These are phyloP conservation scores for Aspergillus costaricaensis DNA, from an alignment of 2,329 filamentous ascomycete genomes.

Conservation along the genomic window DNA sequence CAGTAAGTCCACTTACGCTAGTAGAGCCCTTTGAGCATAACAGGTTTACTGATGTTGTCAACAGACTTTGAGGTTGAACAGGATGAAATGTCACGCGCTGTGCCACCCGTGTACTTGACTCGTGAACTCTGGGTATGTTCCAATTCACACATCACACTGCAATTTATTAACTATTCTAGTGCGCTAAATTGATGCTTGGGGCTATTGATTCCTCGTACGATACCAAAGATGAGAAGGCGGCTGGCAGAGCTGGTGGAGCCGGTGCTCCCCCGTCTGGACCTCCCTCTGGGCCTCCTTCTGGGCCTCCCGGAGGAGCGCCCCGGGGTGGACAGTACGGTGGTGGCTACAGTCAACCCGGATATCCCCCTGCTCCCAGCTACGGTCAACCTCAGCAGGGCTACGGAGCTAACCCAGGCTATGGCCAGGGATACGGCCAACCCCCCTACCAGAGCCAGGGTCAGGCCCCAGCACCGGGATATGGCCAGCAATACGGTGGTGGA, in stretches of 20 bases:
- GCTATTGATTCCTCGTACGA: conserved; percentile 68
- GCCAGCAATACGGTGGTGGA: conserved; percentile 25
- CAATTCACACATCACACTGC: not conserved
- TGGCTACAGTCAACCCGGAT: conserved; percentile 28
- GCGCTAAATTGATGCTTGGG: conserved; percentile 67
- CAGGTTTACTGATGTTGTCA: conserved; percentile 20
- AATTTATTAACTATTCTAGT: conserved; percentile 34
- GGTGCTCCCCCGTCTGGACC: conserved; percentile 14
- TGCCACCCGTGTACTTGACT: conserved; percentile 63
- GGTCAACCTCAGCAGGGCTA: conserved; percentile 28
- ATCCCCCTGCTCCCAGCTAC: conserved; percentile 24
- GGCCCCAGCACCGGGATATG: conserved; percentile 23
- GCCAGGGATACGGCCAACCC: conserved; percentile 10
- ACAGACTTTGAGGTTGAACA: conserved; percentile 68
- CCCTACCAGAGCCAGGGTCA: conserved; percentile 16
- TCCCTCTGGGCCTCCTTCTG: conserved; percentile 12
- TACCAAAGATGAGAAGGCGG: conserved; percentile 63
- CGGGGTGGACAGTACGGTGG: conserved; percentile 42
- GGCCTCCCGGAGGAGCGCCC: conserved; percentile 21
- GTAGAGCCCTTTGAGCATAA: not conserved
- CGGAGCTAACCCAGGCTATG: conserved; percentile 10
- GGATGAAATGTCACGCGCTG: conserved; percentile 64
- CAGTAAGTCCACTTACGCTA: conserved; percentile 50
- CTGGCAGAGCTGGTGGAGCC: conserved; percentile 32
- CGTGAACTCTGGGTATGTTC: conserved; percentile 62